Base-by-base conservation (phyloP, 169 alveolate genomes). In the Plasmodium ovale region DNA sequence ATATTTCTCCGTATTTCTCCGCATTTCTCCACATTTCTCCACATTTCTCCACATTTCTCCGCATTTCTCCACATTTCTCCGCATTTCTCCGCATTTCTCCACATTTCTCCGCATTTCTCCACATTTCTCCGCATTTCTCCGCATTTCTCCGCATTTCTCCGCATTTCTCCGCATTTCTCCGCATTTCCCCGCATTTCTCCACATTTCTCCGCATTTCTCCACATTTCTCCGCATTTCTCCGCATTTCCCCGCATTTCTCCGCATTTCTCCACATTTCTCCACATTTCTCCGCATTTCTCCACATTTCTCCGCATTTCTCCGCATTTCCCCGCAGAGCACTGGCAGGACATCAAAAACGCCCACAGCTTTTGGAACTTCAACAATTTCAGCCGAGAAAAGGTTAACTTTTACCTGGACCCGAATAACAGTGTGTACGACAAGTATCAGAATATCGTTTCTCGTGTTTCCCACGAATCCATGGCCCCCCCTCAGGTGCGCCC, bases 331-430 rank as follows among this genome's bases (percentile, higher is more conserved):
- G 27, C 53, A 79, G 89, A 79, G 42, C 60, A 79, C 21, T 79
- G 89, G 89, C 58, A 79, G 19, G 82, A 79, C 25, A 79, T 79
- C 62, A 79, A 79, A 54, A 65, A 79, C 56, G 89, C 89, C 16
- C 89, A 79, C 70, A 79, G 60, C 60, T 79, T 79, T 37, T 79
- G 89, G 89, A 62, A 79, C 19, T 64, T 79, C 33, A 79, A 79
- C 70, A 79, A 31, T 39, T 79, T 79, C 47, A 79, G 53, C 37
- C 33, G 33, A 27, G 79, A 79, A 4, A 79, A 79, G 44, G 58
- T 79, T 29, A 51, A 10, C 23, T 79, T 79, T 69, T 79, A 79
- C 33, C 53, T 79, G 53, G 79, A 79, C 42, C 21, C 37, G 29
- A 62, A 79, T 27, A 79, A 79, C 39, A 64, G 70, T 1, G 37